A percentile compares a stretch with the other conserved stretches of the same genome.
phyloP scores from a whole-genome alignment of 2,329 filamentous ascomycete genomes.

The Colletotrichum siamense region DNA sequence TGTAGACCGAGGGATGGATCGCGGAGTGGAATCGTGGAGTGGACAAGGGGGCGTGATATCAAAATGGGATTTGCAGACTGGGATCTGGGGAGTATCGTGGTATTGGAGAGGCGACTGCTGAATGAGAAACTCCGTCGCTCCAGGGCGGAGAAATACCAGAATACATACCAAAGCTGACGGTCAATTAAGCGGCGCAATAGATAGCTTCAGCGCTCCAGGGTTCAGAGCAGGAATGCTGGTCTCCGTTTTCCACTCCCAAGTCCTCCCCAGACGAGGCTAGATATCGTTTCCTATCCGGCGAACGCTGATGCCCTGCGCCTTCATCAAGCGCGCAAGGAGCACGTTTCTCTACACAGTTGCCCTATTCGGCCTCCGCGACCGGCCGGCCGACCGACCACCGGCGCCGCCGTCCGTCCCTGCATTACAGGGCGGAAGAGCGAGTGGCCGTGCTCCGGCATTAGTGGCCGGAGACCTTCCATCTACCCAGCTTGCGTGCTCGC shows the following conservation, averaged over 20 bases:
- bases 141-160: not conserved
- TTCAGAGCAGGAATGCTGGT: not conserved
- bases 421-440: not conserved
- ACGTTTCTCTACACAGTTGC: not conserved
- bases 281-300: not conserved
- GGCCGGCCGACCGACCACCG: not conserved
- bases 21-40: not conserved
- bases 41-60: not conserved
- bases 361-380: not conserved
- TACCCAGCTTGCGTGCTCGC: not conserved
- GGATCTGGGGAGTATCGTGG: not conserved
- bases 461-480: not conserved
- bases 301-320: not conserved
- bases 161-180: not conserved
- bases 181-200: not conserved
- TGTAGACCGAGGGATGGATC: not conserved
- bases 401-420: not conserved
- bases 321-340: not conserved
- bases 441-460: not conserved
- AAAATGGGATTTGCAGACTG: not conserved
- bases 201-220: not conserved
- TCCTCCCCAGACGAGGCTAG: not conserved
- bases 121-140: not conserved
- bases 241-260: not conserved
- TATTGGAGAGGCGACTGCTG: not conserved